These are phyloP conservation scores for Sphenostylis stenocarpa DNA, from an alignment of 306 rosid genomes.

Conservation along the genomic window DNA sequence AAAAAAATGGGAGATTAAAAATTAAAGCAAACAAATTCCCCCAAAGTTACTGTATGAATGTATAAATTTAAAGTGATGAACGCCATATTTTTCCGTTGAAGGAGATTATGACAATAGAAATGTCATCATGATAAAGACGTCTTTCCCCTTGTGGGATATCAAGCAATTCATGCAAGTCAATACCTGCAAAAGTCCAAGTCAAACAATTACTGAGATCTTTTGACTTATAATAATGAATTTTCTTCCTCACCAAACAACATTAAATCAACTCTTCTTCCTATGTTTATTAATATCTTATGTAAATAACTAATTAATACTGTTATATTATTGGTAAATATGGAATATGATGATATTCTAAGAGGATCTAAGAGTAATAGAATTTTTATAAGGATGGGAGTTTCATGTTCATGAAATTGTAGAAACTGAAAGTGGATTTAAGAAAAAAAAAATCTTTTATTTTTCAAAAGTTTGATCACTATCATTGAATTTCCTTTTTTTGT, in stretches of 20 bases:
- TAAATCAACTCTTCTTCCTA: background rate
- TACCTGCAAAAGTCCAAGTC: slow-evolving; percentile 49
- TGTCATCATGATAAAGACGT: slow-evolving; percentile 78
- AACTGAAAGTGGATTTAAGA: no score
- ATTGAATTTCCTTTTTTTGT: no score
- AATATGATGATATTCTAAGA: no score
- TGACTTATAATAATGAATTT: background rate
- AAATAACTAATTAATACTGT: no score
- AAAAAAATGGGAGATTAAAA: background rate
- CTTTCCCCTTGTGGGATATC: slow-evolving; percentile 83
- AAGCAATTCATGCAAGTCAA: slow-evolving; percentile 70
- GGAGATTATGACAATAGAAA: slow-evolving; percentile 63
- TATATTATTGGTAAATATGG: no score
- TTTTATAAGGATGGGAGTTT: no score
- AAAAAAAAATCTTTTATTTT: no score
- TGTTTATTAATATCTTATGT: no score
- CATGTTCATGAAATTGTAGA: no score
- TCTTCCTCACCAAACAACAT: background rate
- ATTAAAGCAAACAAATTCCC: background rate
- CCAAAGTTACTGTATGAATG: no score
- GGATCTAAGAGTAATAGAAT: no score
- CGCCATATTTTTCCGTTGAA: slow-evolving; percentile 81
- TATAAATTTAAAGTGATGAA: slow-evolving; percentile 46
- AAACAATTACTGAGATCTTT: background rate
- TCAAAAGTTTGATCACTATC: no score